phyloP scores from a whole-genome alignment of 2,329 filamentous ascomycete genomes.

The Arthrobotrys megalospora region DNA sequence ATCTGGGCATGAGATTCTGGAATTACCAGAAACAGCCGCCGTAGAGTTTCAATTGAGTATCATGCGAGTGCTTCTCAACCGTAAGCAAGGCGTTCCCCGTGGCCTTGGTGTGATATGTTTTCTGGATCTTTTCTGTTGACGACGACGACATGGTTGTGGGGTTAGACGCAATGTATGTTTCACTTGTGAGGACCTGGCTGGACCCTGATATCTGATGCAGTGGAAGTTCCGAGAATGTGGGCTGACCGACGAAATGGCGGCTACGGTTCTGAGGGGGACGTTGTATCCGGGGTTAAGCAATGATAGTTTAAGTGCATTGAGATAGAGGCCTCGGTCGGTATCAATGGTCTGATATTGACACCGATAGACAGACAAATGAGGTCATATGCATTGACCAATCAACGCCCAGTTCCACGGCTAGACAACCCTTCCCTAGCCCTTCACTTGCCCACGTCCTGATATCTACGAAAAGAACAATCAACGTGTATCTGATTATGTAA shows the following conservation, averaged over 20 bases:
- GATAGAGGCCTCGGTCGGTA: neutral
- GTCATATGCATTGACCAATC: slow-evolving; percentile 30
- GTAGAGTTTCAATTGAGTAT: slow-evolving; percentile 81
- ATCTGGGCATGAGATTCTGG: slow-evolving; percentile 10
- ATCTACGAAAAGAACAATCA: neutral
- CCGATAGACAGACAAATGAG: neutral
- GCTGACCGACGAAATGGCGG: slow-evolving; percentile 16
- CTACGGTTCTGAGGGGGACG: slow-evolving; percentile 16
- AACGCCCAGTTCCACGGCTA: neutral
- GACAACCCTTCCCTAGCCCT: neutral
- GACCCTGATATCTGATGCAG: slow-evolving; percentile 21
- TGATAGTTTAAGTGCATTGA: slow-evolving; percentile 10
- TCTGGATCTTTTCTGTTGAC: slow-evolving; percentile 69
- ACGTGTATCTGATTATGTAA: slow-evolving; percentile 6
- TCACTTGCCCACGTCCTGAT: neutral
- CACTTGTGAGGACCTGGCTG: slow-evolving; percentile 30
- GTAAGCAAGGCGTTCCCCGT: slow-evolving; percentile 80
- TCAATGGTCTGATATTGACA: slow-evolving; percentile 21
- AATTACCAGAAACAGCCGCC: slow-evolving; percentile 85
- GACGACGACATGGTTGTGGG: slow-evolving; percentile 42
- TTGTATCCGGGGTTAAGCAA: slow-evolving; percentile 18
- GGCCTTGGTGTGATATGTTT: slow-evolving; percentile 79
- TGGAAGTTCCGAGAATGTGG: slow-evolving; percentile 21
- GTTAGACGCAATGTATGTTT: slow-evolving; percentile 34
- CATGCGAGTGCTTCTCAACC: slow-evolving; percentile 78